phyloP scores from a whole-genome alignment of 768 basidiomycete genomes.

The Favolaschia claudopus region DNA sequence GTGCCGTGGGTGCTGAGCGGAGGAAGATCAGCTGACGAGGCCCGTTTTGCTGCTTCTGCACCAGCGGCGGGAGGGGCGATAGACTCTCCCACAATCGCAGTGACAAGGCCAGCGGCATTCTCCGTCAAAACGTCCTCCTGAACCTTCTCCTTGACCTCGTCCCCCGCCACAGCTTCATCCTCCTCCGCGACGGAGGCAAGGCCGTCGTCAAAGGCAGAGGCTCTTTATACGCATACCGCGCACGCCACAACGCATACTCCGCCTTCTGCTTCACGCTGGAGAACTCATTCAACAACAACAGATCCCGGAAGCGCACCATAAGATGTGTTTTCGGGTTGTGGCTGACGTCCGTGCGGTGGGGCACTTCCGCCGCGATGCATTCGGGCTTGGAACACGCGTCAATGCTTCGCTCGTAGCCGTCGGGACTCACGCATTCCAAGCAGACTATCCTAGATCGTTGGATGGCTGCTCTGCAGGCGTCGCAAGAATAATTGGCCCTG shows the following conservation, averaged over 20 bases:
- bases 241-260: not conserved
- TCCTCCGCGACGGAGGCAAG: not conserved
- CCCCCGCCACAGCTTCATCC: too few species aligned
- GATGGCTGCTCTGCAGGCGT: not conserved
- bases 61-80: too few species aligned
- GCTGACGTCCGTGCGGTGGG: not conserved
- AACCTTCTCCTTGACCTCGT: too few species aligned
- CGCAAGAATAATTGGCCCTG: not conserved
- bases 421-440: slow-evolving; percentile 11
- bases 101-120: too few species aligned
- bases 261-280: not conserved
- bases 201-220: not conserved
- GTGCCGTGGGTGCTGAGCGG: not conserved
- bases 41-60: not conserved
- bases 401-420: not conserved
- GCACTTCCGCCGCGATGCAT: slow-evolving; percentile 1
- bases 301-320: slow-evolving; percentile 8
- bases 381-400: slow-evolving; percentile 16
- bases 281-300: slow-evolving; percentile 10
- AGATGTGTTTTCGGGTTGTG: slow-evolving; percentile 7
- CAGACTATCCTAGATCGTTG: slow-evolving; percentile 5
- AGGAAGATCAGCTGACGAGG: not conserved
- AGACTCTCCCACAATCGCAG: too few species aligned
- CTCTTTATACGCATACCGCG: not conserved
- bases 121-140: too few species aligned